A percentile compares a stretch with the other conserved stretches of the same genome.
These are phyloP conservation scores for Mycena floridula DNA, from an alignment of 768 basidiomycete species.

Conservation along the genomic window DNA sequence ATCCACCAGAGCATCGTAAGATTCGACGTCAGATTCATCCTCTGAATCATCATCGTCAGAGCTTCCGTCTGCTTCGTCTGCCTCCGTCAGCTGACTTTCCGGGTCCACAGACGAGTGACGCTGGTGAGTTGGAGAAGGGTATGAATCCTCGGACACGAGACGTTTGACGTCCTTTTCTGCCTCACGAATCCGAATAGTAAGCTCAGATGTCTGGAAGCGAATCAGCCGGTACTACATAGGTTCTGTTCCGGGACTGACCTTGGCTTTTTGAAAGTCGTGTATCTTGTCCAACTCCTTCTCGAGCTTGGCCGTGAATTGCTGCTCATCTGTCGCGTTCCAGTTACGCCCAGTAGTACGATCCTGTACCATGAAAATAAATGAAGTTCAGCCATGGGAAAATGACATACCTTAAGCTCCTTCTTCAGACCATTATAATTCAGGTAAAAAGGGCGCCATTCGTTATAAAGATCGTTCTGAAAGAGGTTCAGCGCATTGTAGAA, in stretches of 20 bases:
- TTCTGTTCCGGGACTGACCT: slow-evolving; percentile 38
- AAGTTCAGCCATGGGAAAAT: neutral
- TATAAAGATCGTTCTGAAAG: slow-evolving; percentile 71
- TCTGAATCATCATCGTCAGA: slow-evolving; percentile 53
- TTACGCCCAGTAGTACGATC: slow-evolving; percentile 43
- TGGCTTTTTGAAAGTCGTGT: slow-evolving; percentile 86
- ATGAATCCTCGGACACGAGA: slow-evolving; percentile 57
- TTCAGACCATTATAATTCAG: slow-evolving; percentile 87
- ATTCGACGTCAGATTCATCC: slow-evolving; percentile 41
- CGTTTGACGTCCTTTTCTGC: slow-evolving; percentile 78
- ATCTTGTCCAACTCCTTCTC: slow-evolving; percentile 90
- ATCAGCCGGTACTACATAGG: neutral
- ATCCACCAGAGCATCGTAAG: slow-evolving; percentile 75
- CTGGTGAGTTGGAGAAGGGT: slow-evolving; percentile 10
- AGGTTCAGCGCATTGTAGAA: neutral
- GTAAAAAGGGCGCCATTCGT: slow-evolving; percentile 88
- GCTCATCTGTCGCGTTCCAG: slow-evolving; percentile 80
- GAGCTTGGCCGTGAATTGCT: slow-evolving; percentile 72
- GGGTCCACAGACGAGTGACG: slow-evolving; percentile 33
- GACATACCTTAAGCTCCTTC: slow-evolving; percentile 71
- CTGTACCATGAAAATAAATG: slow-evolving; percentile 17
- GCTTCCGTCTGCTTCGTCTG: slow-evolving; percentile 59
- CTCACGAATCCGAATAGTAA: slow-evolving; percentile 72
- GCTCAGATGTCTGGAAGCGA: slow-evolving; percentile 65
- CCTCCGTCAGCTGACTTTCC: slow-evolving; percentile 49